Base-by-base conservation (phyloP, 192 early-diverging fungal species). In the Coemansia sp. region DNA sequence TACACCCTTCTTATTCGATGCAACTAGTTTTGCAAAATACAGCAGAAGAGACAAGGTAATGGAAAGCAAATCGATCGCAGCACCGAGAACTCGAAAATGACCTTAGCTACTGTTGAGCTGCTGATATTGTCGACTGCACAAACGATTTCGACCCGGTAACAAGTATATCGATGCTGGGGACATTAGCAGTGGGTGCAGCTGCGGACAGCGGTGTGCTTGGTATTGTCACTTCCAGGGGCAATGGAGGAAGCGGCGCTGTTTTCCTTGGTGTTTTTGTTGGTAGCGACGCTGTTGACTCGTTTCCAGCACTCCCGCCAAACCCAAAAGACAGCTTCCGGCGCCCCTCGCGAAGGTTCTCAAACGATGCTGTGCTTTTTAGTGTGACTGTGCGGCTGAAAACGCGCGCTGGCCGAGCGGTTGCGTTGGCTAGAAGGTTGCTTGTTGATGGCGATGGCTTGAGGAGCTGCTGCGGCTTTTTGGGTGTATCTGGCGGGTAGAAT, bases 121-220 rank as follows among this genome's bases (percentile, higher is more conserved):
- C 39, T 4, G 53, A 48, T 15, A 74, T 42, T 7, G 71, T 68
- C 1, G 77, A 68, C 45, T 68, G 77, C 13, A 80, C 67, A 65
- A 80, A 80, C 29, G 58, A 58, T 33, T 70, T 73, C 3, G 77
- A 70, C 3, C 77, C 77, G 7, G 72, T 74, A 8, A 80, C 77
- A 18, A 80, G 72, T 7, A 80, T 48, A 49, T 74, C 72, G 29
- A 62, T 53, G 30, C 31, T 66, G 1, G 71, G 55, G 7, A 13
- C 25, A 52, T 30, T 21, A 31, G 42, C 18, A 2, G 57, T 12
- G 20, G 6, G 16, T 16, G 13, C 12, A 35, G 31, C 33, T 18
- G 58, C 33, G 53, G 30, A 39, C 42, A 7, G 58, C 8, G 48
- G 23, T 25, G 48, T 23, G 23, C 25, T 10, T 7, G 48, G 48